Percentiles rank a stretch among this genome's conserved stretches.
Evolutionary conservation across 257 asterid species (phyloP).

Genomic region (Dorcoceras hygrometricum): DNA sequence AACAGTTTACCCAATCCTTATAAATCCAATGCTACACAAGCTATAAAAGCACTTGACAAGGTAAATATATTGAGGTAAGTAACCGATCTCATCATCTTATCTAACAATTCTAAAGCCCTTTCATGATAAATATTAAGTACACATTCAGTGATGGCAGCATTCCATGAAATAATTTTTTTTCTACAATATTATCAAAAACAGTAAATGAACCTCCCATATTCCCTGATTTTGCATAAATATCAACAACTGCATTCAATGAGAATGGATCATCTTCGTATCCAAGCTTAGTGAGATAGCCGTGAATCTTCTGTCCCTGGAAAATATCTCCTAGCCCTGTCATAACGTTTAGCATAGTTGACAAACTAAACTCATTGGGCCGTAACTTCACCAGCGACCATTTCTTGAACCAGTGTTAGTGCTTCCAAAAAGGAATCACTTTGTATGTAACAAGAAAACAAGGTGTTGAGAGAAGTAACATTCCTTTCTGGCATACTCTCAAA

Average conservation of each 20-base stretch:
- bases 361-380: slow-evolving; percentile 70
- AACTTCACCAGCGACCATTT: slow-evolving; percentile 54
- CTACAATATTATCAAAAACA: slow-evolving; percentile 42
- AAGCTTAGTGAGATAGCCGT: slow-evolving; percentile 56
- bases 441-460: slow-evolving; percentile 51
- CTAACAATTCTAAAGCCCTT: slow-evolving; percentile 52
- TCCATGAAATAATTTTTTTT: slow-evolving; percentile 73
- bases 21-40: slow-evolving; percentile 59
- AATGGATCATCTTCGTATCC: slow-evolving; percentile 61
- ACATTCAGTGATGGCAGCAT: slow-evolving; percentile 69
- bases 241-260: slow-evolving; percentile 70
- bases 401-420: slow-evolving; percentile 56
- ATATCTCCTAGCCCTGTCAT: slow-evolving; percentile 57
- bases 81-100: slow-evolving; percentile 53
- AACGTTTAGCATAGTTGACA: slow-evolving; percentile 65
- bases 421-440: slow-evolving; percentile 46
- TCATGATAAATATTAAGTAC: slow-evolving; percentile 45
- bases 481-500: slow-evolving; percentile 60
- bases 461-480: slow-evolving; percentile 77
- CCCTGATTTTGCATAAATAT: slow-evolving; percentile 71
- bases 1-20: slow-evolving; percentile 49
- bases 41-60: slow-evolving; percentile 74
- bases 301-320: slow-evolving; percentile 55
- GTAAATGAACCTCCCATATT: slow-evolving; percentile 43
- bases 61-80: slow-evolving; percentile 58